Evolutionary conservation across 371 early-diverging fungal species (phyloP), one percentile per base, ranked within the genome.

Genomic region (Saksenaea vasiformis): DNA sequence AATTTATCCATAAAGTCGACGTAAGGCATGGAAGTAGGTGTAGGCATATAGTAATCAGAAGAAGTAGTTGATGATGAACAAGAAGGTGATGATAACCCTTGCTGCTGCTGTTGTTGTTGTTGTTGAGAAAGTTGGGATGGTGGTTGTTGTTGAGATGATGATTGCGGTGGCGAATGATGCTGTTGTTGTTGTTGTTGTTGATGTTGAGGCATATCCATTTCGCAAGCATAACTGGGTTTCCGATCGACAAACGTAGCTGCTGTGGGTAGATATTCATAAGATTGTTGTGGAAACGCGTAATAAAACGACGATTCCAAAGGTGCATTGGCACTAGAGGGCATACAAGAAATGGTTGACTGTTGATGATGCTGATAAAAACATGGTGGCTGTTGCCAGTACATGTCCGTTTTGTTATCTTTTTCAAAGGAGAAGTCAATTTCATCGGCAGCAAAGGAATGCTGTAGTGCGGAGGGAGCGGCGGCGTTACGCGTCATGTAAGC

Each of bases 401-500:
- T 39, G 37, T 34, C 41, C 31, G 51, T 17, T 22, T 47, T 47
- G 51, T 22, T 47, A 22, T 47, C 51, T 22, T 47, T 47, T 10
- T 47, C 51, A 17, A 55, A 28, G 5, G 55, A 10, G 28, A 55
- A 41, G 41, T 62, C 44, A 44, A 27, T 54, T 19, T 56, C 37
- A 15, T 43, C 41, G 54, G 56, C n/a, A 7, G 57, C n/a, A 53
- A 67, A 27, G 61, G 39, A 37, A 61, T 60, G 54, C 43, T 56
- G 43, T 5, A 56, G 35, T 3, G 59, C 14, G 39, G 62, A 31
- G 11, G 35, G 58, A 31, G 54, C n/a, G 54, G 54, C n/a, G 54
- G 39, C 47, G 61, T 44, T 53, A 37, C 38, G 51, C 28, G 58
- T 43, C 26, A 66, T 54, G 62, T 73, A 73, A 15, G 62, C 69